These are phyloP conservation scores for Tetrahymena malaccensis DNA, from an alignment of 73 alveolate species.

Conservation along the genomic window DNA sequence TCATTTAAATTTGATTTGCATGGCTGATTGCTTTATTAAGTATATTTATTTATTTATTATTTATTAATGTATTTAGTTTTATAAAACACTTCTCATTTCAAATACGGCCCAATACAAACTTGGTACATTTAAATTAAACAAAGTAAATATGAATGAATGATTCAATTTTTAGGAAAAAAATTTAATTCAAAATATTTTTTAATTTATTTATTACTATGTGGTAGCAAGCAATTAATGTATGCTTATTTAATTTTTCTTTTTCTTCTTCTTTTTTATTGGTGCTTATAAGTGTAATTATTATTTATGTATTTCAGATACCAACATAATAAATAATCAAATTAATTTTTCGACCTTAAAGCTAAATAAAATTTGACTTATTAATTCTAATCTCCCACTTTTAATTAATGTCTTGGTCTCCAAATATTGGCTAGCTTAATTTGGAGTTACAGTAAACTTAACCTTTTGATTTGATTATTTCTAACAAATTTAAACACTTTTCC, in stretches of 20 bases:
- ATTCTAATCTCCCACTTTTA: neutral
- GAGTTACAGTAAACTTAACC: neutral
- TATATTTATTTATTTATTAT: too few relatives aligned
- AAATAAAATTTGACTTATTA: neutral
- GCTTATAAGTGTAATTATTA: neutral
- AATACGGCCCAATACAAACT: neutral
- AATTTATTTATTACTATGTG: neutral
- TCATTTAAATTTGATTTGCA: neutral
- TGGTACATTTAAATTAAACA: neutral
- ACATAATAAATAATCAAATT: neutral
- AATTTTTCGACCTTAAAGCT: neutral
- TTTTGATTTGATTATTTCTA: neutral
- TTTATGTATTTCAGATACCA: neutral
- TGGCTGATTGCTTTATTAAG: neutral
- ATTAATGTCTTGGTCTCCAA: neutral
- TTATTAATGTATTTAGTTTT: too few relatives aligned
- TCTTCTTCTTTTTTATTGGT: neutral
- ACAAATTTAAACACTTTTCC: neutral
- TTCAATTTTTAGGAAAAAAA: too few relatives aligned
- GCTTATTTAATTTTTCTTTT: neutral
- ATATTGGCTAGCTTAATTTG: neutral
- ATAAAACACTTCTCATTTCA: neutral
- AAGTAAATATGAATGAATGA: too few relatives aligned
- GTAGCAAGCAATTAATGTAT: neutral
- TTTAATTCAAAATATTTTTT: too few relatives aligned